Base-by-base conservation (phyloP, 805 yeast species). In the Candida glaebosa region DNA sequence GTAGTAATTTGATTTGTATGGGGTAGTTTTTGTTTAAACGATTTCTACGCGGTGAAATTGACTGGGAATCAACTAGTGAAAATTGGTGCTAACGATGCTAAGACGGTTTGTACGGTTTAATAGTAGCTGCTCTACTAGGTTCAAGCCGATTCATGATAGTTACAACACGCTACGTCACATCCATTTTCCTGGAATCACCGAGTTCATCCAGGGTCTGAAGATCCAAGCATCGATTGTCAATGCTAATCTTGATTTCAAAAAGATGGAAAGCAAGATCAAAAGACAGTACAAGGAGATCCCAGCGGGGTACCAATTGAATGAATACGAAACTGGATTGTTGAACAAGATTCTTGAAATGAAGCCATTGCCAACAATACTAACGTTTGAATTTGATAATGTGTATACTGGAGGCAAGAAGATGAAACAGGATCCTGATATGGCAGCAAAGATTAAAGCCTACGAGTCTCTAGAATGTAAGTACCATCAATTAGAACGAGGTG, bases 321-420 rank as follows among this genome's bases (percentile, higher is more conserved):
- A 72, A 4, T 69, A 71, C 44, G 85, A 79, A 47, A 61, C 66
- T 34, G 65, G 56, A 12, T 56, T 79, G 18, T 45, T 80, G 20
- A 57, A 65, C 12, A 70, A 69, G 37, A 53, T 62, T 1, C 44
- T 56, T 3, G 48, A 47, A 5, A 53, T 61, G 71, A 75, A 76
- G 47, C 84, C 87, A 2, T 63, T 67, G 25, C 91, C 96, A 0
- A 73, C 82, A 0, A 60, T 90, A 4, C 65, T 91, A 12, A 84
- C 96, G 1, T 89, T 88, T 65, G 90, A 93, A 56, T 86, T 93
- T 65, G 71, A 79, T 15, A 87, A 89, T 2, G 88, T 89, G 0
- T 89, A 87, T 57, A 91, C 99, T 0, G 91, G 95, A 9, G 99
- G 99, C 2, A 80, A 90, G 51, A 75, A 96, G 47, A 86, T 89